A percentile compares a stretch with the other conserved stretches of the same genome.
Evolutionary conservation across 2,329 filamentous ascomycete species (phyloP).

Genomic region (Fusarium sp.): DNA sequence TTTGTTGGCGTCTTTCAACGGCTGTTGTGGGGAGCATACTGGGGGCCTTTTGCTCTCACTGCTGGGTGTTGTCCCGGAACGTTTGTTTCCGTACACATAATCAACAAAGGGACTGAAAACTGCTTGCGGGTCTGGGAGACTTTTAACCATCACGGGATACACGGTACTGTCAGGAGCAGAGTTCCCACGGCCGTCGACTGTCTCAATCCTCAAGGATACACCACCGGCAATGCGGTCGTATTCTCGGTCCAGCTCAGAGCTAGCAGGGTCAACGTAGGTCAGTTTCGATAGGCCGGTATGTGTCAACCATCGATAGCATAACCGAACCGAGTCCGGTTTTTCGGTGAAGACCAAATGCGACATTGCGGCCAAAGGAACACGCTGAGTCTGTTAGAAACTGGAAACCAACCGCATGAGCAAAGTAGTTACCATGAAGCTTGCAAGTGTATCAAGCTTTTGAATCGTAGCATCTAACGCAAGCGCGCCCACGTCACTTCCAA

Average conservation of each 20-base stretch:
- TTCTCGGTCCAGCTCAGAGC: slow-evolving; percentile 12
- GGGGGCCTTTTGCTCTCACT: not conserved
- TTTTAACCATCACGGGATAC: slow-evolving; percentile 4
- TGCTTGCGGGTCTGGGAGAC: not conserved
- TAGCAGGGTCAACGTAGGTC: slow-evolving; percentile 41
- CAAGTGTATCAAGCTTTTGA: slow-evolving; percentile 38
- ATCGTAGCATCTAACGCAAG: slow-evolving; percentile 25
- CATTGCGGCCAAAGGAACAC: slow-evolving; percentile 3
- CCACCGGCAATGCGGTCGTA: slow-evolving; percentile 32
- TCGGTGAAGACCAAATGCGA: slow-evolving; percentile 44
- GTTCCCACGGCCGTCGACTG: slow-evolving; percentile 5
- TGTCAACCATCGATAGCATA: slow-evolving; percentile 45
- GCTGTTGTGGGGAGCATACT: not conserved
- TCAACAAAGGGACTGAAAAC: slow-evolving; percentile 29
- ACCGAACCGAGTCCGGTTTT: not conserved
- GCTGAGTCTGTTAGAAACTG: slow-evolving; percentile 32
- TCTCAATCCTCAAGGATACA: slow-evolving; percentile 37
- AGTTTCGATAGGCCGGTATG: slow-evolving; percentile 42
- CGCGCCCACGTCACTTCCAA: slow-evolving; percentile 36
- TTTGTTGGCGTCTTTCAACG: not conserved
- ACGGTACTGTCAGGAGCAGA: slow-evolving; percentile 16
- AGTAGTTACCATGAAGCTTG: slow-evolving; percentile 29
- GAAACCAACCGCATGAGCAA: not conserved
- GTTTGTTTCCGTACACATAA: slow-evolving; percentile 35
- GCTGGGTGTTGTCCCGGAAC: slow-evolving; percentile 3